phyloP scores from a whole-genome alignment of 1,139 yeast species.

The Diutina neorugosa region DNA sequence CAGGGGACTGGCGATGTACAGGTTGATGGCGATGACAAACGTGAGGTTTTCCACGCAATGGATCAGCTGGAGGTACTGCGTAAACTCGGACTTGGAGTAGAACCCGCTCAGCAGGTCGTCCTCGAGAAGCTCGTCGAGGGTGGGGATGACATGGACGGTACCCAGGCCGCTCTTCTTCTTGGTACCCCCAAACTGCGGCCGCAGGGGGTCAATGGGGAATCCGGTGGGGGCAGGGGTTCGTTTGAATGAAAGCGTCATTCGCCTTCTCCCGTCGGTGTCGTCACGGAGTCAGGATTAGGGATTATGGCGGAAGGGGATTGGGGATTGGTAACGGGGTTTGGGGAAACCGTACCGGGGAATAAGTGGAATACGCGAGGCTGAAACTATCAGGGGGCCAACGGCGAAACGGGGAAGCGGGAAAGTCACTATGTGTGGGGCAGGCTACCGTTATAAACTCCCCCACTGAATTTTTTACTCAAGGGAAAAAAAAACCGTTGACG shows the following conservation, averaged over 20 bases:
- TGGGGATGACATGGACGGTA: not conserved
- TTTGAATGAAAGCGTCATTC: constrained; percentile 4
- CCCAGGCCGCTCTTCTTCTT: not conserved
- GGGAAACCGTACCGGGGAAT: not conserved
- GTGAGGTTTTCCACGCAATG: constrained; percentile 1
- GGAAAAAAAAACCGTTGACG: not conserved
- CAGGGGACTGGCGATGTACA: not conserved
- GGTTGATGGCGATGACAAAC: constrained; percentile 4
- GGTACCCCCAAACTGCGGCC: not conserved
- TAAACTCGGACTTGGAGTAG: not conserved
- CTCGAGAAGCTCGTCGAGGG: not conserved
- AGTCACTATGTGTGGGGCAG: not conserved
- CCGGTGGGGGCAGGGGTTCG: not conserved
- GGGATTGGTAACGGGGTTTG: not conserved
- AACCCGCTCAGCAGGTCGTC: constrained; percentile 3
- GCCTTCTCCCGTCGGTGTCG: not conserved
- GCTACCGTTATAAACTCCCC: not conserved
- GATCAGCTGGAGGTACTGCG: not conserved
- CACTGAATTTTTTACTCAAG: not conserved
- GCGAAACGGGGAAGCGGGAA: not conserved
- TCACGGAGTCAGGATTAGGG: not conserved
- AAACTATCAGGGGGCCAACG: not conserved
- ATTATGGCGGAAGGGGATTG: not conserved
- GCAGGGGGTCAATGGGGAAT: not conserved
- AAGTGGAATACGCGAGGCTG: not conserved